Evolutionary conservation across 768 basidiomycete species (phyloP).

Genomic region (Paxillus ammoniavirescens): DNA sequence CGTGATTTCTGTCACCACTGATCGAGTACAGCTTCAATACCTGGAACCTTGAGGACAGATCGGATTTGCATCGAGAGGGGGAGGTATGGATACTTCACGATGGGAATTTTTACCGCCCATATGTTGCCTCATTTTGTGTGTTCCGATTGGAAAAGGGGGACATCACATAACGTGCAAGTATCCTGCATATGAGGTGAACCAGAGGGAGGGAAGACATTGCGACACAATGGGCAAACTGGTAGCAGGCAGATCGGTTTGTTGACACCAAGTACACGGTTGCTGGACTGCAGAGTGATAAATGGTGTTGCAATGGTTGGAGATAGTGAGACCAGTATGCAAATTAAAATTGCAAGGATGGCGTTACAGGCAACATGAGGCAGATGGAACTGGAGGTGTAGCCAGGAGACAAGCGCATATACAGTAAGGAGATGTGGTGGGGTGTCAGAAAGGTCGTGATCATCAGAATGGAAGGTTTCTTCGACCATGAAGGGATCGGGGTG

Average conservation of each 20-base stretch:
- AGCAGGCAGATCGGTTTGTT: conserved; percentile 16
- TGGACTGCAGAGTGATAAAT: conserved; percentile 19
- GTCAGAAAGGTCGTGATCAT: conserved; percentile 1
- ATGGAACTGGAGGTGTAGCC: conserved; percentile 29
- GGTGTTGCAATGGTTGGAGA: conserved; percentile 8
- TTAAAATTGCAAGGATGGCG: conserved; percentile 16
- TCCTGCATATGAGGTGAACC: background rate
- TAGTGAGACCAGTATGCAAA: conserved; percentile 8
- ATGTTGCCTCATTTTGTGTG: background rate
- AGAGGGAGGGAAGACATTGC: conserved; percentile 14
- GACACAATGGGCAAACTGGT: conserved; percentile 23
- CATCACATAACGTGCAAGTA: background rate
- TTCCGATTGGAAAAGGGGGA: background rate
- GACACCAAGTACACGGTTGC: conserved; percentile 11
- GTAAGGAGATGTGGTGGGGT: conserved; percentile 21
- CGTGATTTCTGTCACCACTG: too few relatives aligned
- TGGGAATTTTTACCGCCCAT: background rate
- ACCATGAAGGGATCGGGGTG: background rate
- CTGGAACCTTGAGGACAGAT: conserved; percentile 17
- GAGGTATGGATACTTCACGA: conserved; percentile 5
- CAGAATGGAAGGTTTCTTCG: background rate
- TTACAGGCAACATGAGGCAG: conserved; percentile 27
- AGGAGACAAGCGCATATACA: conserved; percentile 22
- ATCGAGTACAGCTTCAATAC: conserved; percentile 16
- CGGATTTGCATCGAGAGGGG: background rate